Evolutionary conservation across 495 filamentous ascomycete species (phyloP).

Genomic region (Paragyromitra xinjiangensis): DNA sequence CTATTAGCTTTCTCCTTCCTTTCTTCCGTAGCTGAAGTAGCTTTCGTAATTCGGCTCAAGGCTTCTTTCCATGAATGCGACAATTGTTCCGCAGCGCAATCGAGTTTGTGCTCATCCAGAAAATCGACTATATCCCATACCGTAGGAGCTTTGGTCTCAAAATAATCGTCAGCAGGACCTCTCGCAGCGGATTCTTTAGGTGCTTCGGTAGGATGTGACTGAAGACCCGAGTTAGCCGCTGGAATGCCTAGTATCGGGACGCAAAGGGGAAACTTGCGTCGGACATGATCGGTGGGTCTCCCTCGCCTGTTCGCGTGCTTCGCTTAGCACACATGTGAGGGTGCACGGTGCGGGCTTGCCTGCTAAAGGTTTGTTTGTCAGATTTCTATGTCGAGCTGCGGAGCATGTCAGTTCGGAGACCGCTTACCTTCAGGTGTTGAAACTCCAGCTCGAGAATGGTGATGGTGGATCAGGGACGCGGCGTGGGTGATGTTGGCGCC

Average conservation of each 20-base stretch:
- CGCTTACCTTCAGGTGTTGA: neutral
- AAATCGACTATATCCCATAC: conserved; percentile 28
- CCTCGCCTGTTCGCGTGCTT: neutral
- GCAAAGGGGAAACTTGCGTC: no score
- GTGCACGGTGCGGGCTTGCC: neutral
- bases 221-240: neutral
- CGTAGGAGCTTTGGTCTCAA: conserved; percentile 3
- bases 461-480: neutral
- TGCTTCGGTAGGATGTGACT: neutral
- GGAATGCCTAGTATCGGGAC: neutral
- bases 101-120: neutral
- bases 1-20: conserved; percentile 2
- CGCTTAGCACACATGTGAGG: neutral
- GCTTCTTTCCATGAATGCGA: conserved; percentile 29
- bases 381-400: neutral
- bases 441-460: neutral
- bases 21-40: neutral
- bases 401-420: neutral
- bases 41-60: conserved; percentile 1
- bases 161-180: conserved; percentile 21
- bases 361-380: neutral
- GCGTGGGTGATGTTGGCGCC: neutral
- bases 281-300: no score
- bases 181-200: neutral
- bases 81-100: conserved; percentile 7